Evolutionary conservation across 2,329 filamentous ascomycete genomes (phyloP), one percentile per base, ranked within the genome.

Genomic region (Exophiala phaeomuriformis): DNA sequence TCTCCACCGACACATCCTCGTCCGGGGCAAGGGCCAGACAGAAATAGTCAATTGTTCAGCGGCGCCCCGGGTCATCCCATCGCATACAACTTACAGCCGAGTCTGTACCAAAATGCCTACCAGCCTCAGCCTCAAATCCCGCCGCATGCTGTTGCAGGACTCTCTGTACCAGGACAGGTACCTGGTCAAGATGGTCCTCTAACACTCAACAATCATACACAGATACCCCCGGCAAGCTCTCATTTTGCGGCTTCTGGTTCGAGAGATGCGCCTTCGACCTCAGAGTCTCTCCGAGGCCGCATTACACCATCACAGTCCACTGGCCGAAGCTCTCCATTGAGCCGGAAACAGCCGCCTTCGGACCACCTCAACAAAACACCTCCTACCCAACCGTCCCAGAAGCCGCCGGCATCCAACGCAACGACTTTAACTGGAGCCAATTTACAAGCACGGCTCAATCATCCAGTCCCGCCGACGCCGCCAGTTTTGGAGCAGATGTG

Each of bases 401-500:
- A 51, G 9, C 51, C 32, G 3, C 39, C 54, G 8, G 31, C 54
- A 5, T 42, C 52, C 39, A 41, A 40, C 36, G 54, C 56, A 33
- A 40, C 65, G 12, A 64, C 64, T 4, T 49, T 66, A 44, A 62
- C 64, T 2, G 65, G 65, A 27, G 52, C 62, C 8, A 66, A 66
- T 45, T 53, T 66, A 10, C 65, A 66, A 53, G 63, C 62, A 30
- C 61, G 64, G 4, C 57, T 66, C 27, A 64, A 67, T 49, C 65
- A 67, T 53, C 65, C 64, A 12, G 59, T 65, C n/a, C 65, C 65
- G 28, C 65, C 65, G 42, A 56, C 59, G 9, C 64, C 64, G 12
- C 43, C 46, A 29, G 42, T 41, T 5, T 40, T 50, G 10, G 52
- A 57, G 30, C 40, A 50, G 9, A 52, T 50, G 45, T 44, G 45